phyloP scores from a whole-genome alignment of 2,329 filamentous ascomycete genomes.

The Penicillium corylophilum region DNA sequence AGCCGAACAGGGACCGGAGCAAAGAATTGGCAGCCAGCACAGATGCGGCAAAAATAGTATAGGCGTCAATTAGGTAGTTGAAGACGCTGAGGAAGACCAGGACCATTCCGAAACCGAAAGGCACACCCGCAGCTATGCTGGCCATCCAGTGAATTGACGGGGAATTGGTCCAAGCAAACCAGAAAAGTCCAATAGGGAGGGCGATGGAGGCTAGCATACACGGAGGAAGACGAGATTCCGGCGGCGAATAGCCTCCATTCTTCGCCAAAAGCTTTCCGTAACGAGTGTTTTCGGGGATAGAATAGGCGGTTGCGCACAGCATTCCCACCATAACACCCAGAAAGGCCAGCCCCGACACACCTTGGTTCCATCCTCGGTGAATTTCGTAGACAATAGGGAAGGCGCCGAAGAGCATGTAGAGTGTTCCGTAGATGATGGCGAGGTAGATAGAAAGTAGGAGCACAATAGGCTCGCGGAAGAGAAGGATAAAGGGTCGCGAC shows the following conservation, averaged over 20 bases:
- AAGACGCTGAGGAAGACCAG: conserved; percentile 26
- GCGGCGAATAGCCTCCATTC: conserved; percentile 59
- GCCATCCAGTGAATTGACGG: conserved; percentile 42
- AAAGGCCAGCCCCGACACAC: conserved; percentile 50
- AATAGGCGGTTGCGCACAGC: conserved; percentile 41
- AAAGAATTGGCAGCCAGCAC: conserved; percentile 34
- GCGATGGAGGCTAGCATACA: conserved; percentile 50
- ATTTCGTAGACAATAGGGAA: conserved; percentile 52
- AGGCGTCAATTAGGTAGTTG: conserved; percentile 29
- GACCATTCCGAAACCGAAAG: conserved; percentile 29
- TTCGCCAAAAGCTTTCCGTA: conserved; percentile 43
- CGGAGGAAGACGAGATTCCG: conserved; percentile 56
- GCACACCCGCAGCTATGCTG: conserved; percentile 35
- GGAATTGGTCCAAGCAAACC: conserved; percentile 61
- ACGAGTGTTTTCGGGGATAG: conserved; percentile 43
- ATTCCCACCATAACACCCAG: conserved; percentile 49
- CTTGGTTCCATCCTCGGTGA: conserved; percentile 48
- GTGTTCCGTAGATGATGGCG: conserved; percentile 52
- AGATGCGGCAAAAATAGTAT: conserved; percentile 28
- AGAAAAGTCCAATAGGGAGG: conserved; percentile 59
- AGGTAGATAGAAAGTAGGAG: conserved; percentile 52
- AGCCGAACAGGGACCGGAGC: conserved; percentile 48
- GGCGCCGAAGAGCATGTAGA: conserved; percentile 55
- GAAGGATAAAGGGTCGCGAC: conserved; percentile 49
- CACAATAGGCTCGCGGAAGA: conserved; percentile 54